phyloP scores from a whole-genome alignment of 1,139 yeast species.

The Taphrina deformans region DNA sequence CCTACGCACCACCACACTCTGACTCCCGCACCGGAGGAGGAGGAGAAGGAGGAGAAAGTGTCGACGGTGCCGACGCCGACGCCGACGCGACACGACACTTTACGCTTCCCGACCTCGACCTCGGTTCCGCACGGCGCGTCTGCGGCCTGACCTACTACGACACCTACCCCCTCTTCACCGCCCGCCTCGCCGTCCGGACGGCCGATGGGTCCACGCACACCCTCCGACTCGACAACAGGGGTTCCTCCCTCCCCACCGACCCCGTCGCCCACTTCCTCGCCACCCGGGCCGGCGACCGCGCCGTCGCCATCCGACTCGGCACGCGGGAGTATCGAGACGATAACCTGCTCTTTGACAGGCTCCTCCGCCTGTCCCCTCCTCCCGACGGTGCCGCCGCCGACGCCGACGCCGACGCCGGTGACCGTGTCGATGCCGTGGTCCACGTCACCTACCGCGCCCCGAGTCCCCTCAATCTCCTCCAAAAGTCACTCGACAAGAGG shows the following conservation, averaged over 20 bases:
- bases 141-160: slow-evolving; percentile 13
- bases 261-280: slow-evolving; percentile 12
- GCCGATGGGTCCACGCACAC: slow-evolving; percentile 1
- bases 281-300: neutral
- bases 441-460: slow-evolving; percentile 22
- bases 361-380: neutral
- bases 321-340: neutral
- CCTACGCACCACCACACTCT: neutral
- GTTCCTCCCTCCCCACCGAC: neutral
- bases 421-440: neutral
- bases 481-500: neutral
- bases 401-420: neutral
- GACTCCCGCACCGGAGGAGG: too few relatives aligned
- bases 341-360: neutral
- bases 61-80: too few relatives aligned
- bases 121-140: too few relatives aligned
- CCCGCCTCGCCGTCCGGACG: neutral
- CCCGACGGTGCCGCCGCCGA: neutral
- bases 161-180: slow-evolving; percentile 4
- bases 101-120: too few relatives aligned
- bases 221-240: slow-evolving; percentile 1
- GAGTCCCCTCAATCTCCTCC: neutral
- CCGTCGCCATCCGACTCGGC: slow-evolving; percentile 2
- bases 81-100: too few relatives aligned
- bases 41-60: too few relatives aligned